Base-by-base conservation (phyloP, 140 eudicot species). In the Erigeron philadelphicus region DNA sequence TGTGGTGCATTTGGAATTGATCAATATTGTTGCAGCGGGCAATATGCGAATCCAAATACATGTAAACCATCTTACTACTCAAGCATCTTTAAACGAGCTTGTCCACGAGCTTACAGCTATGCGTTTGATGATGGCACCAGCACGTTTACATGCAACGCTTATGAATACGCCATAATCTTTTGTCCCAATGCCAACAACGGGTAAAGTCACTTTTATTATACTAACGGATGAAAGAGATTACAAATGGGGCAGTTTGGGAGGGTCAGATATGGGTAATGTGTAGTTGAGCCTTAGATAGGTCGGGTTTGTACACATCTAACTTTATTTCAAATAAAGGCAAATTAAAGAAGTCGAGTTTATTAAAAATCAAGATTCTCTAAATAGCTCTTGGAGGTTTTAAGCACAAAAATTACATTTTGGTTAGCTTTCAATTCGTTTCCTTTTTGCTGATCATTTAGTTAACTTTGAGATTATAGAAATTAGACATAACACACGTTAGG, bases 1-100 rank as follows among this genome's bases (percentile, higher is more conserved):
- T 92, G 98, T 46, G 96, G 80, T 70, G 95, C 98, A 21, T 88
- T 92, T 61, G 85, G 90, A 21, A 82, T 78, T 2, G 95, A 86
- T 80, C 81, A 92, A 8, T 92, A 92, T 67, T 92, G 98, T 85
- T 92, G 96, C 73, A 86, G 92, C n/a, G 98, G 98, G 17, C 80
- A 86, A 67, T 92, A 80, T 70, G 96, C 93, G 5, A 92, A 88
- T 66, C 96, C 98, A 25, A 76, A 81, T 17, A 88, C 95, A 0
- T 92, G 98, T 17, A 73, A 48, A 41, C 96, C 98, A 9, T 81
- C 95, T 0, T 83, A 86, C 66, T 92, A 92, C 71, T 86, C 98
- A 5, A 78, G 73, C 63, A 81, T 88, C 55, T 92, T 88, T 70
- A 92, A 92, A 82, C 80, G 87, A 71, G 95, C 96, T 3, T 92